These are phyloP conservation scores for Massarina eburnea DNA, from an alignment of 2,329 filamentous ascomycete genomes.

Conservation along the genomic window DNA sequence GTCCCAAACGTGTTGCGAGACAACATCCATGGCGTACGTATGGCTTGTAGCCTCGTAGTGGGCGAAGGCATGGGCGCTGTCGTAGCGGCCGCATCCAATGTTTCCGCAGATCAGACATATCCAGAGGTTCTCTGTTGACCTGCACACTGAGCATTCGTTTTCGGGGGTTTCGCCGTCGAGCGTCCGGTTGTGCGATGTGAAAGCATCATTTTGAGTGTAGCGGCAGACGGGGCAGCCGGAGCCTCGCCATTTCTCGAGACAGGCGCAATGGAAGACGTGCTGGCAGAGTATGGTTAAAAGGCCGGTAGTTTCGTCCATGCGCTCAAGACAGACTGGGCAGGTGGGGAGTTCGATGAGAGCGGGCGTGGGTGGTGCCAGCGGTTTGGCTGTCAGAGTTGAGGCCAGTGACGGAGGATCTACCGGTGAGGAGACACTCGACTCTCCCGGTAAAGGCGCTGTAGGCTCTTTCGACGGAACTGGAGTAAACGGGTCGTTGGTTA, in stretches of 20 bases:
- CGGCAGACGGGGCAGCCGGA: constrained; percentile 92
- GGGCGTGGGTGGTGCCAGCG: constrained; percentile 73
- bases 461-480: constrained; percentile 50
- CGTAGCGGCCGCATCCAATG: constrained; percentile 92
- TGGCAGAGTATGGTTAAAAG: constrained; percentile 95
- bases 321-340: constrained; percentile 92
- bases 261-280: constrained; percentile 96
- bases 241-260: constrained; percentile 93
- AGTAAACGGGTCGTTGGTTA: constrained; percentile 66
- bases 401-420: constrained; percentile 37
- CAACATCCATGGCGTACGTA: constrained; percentile 88
- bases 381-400: constrained; percentile 59
- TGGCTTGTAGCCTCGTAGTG: constrained; percentile 91
- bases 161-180: constrained; percentile 50
- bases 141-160: constrained; percentile 80
- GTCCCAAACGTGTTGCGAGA: constrained; percentile 96
- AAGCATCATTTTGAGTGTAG: constrained; percentile 70
- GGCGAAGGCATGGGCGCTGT: constrained; percentile 87
- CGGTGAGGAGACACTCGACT: constrained; percentile 35
- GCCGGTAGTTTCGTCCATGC: constrained; percentile 97
- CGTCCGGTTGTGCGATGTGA: constrained; percentile 26
- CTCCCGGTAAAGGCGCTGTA: constrained; percentile 37
- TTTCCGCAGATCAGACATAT: constrained; percentile 93
- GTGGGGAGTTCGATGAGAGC: constrained; percentile 89
- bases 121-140: constrained; percentile 82